A percentile compares a stretch with the other conserved stretches of the same genome.
Conservation (phyloP, 2,329 filamentous ascomycete genomes). For the Stemphylium vesicarium region DNA sequence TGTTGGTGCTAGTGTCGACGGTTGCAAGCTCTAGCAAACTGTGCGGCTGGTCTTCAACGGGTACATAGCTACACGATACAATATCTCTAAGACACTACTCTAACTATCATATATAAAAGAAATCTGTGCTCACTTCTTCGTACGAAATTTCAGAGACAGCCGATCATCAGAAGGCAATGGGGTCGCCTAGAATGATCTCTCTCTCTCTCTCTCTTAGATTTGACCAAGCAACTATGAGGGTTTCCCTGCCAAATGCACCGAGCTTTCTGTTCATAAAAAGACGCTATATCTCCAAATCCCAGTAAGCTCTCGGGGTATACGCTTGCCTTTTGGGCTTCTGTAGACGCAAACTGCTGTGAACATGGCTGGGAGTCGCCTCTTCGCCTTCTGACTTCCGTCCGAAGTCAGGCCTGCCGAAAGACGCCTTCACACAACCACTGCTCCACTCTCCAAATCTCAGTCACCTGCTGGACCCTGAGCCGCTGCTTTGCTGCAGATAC, state of each 20-base stretch:
- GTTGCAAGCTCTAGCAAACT: neutral
- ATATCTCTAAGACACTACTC: neutral
- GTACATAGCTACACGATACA: neutral
- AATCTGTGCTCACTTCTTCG: too few species aligned
- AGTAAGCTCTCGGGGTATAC: too few species aligned
- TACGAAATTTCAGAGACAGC: too few species aligned
- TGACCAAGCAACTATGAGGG: too few species aligned
- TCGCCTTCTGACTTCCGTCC: neutral
- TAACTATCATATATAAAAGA: too few species aligned
- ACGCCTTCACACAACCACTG: neutral
- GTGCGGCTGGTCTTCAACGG: neutral
- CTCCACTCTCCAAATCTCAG: neutral
- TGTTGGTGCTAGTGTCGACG: constrained; percentile 7
- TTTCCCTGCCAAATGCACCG: too few species aligned
- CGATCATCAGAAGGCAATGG: too few species aligned
- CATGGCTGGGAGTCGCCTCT: neutral
- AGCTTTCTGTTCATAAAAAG: too few species aligned
- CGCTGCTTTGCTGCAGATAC: neutral
- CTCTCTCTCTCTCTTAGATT: too few species aligned
- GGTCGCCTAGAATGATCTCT: too few species aligned
- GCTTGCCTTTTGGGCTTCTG: too few species aligned
- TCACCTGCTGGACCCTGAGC: constrained; percentile 3
- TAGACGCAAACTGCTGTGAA: neutral
- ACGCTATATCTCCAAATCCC: too few species aligned
- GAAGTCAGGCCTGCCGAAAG: neutral